A percentile compares a stretch with the other conserved stretches of the same genome.
Conservation (phyloP, 2,329 filamentous ascomycete genomes). For the Xylariaceae sp. region DNA sequence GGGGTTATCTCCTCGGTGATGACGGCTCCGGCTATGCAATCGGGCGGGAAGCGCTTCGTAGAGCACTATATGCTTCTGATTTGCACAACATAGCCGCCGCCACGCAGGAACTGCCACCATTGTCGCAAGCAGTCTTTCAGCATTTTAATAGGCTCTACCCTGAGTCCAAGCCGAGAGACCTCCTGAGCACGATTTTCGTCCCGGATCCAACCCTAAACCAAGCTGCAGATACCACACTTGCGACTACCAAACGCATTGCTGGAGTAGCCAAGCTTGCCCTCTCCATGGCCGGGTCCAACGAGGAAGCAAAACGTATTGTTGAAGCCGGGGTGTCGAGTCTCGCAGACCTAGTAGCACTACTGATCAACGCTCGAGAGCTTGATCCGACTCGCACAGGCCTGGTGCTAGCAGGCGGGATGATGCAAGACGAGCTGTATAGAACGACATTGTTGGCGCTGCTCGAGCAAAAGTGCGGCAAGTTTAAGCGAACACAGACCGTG, state of each 20-base stretch:
- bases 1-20: conserved; percentile 15
- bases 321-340: conserved; percentile 5
- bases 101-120: neutral
- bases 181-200: conserved; percentile 10
- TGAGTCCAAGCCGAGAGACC: conserved; percentile 1
- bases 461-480: conserved; percentile 6
- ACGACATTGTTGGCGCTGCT: neutral
- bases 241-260: conserved; percentile 9
- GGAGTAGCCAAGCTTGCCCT: conserved; percentile 12
- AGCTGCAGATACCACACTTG: neutral
- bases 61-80: conserved; percentile 8
- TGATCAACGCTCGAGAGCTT: neutral
- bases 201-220: conserved; percentile 1
- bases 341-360: conserved; percentile 1
- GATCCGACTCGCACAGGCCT: conserved; percentile 5
- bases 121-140: conserved; percentile 5
- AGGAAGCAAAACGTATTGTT: conserved; percentile 13
- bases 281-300: conserved; percentile 5
- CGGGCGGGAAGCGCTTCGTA: conserved; percentile 12
- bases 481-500: conserved; percentile 3
- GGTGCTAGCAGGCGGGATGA: conserved; percentile 16
- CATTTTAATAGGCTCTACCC: conserved; percentile 12
- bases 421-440: conserved; percentile 8
- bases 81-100: neutral
- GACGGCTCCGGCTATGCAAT: conserved; percentile 17